Base-by-base conservation (phyloP, 805 yeast genomes). In the Pichia gijzeniarum region DNA sequence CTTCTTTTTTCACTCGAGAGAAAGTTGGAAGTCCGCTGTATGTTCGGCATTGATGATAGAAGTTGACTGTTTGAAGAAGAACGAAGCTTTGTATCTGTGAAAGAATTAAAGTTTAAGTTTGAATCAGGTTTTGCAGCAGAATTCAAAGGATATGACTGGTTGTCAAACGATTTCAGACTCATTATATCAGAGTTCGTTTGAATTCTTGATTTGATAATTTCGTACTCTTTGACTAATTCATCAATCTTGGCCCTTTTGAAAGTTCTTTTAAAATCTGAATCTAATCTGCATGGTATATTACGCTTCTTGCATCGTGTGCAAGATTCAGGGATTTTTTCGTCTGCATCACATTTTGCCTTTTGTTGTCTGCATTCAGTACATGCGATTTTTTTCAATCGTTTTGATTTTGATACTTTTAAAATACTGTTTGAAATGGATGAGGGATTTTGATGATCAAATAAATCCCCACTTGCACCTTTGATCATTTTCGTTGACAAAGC, bases 311-410 rank as follows among this genome's bases (percentile, higher is more conserved):
- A 93, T 49, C 96, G 71, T 0, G 91, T 70, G 57, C 99, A 93
- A 1, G 96, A 85, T 8, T 70, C 70, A 0, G 96, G 96, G 28
- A 80, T 76, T 41, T 70, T 72, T 48, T 79, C 89, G 52, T 73
- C 77, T 12, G 96, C 95, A 65, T 90, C 95, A 67, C 97, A 90
- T 56, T 80, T 78, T 31, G 89, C 82, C 65, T 93, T 93, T 62
- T 91, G 99, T 64, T 93, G 98, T 13, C 98, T 77, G 61, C 99
- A 93, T 57, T 91, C 96, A 1, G 87, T 88, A 69, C 99, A 93
- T 0, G 98, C 98, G 60, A 89, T 78, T 45, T 79, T 72, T 60
- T 80, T 82, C n/a, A 42, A 48, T 37, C 41, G 48, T 34, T 41
- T 41, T 7, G 40, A 27, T 19, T 34, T 41, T n/a, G 18, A 31